Evolutionary conservation across 768 basidiomycete genomes (phyloP).

Genomic region (Rhizopogon vinicolor): DNA sequence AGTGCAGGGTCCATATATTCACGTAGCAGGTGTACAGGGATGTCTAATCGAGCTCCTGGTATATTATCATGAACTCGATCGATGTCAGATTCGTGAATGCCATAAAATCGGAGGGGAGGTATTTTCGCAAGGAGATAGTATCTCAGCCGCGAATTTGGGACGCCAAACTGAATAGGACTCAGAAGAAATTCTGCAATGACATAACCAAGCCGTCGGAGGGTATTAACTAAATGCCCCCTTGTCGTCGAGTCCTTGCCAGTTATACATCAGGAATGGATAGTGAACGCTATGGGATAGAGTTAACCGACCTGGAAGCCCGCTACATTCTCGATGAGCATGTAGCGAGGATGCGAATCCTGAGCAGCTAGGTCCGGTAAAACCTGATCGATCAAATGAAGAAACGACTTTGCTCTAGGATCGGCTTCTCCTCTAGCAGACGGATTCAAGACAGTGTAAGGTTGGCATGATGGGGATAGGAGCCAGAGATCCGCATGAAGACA

Average conservation of each 20-base stretch:
- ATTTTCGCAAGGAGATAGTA: constrained; percentile 75
- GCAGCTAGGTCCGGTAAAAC: constrained; percentile 57
- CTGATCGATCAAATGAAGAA: constrained; percentile 61
- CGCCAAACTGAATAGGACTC: constrained; percentile 73
- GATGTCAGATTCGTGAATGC: constrained; percentile 11
- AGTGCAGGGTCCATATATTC: constrained; percentile 9
- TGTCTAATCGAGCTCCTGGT: constrained; percentile 29
- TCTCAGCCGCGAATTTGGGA: constrained; percentile 78
- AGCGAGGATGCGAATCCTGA: constrained; percentile 44
- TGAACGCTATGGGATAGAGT: constrained; percentile 2
- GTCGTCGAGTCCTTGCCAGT: constrained; percentile 57
- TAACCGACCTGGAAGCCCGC: constrained; percentile 72
- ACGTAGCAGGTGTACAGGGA: constrained; percentile 5
- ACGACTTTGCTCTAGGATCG: constrained; percentile 75
- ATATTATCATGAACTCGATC: constrained; percentile 45
- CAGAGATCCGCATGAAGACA: constrained; percentile 55
- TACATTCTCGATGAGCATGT: constrained; percentile 75
- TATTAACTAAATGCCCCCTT: constrained; percentile 47
- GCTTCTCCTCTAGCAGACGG: constrained; percentile 62
- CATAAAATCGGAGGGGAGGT: constrained; percentile 34
- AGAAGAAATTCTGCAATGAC: constrained; percentile 55
- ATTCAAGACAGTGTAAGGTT: constrained; percentile 80
- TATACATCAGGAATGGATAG: constrained; percentile 5
- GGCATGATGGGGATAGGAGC: constrained; percentile 80
- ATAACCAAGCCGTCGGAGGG: constrained; percentile 54